Conservation (phyloP, 768 basidiomycete species). For the Collybia nuda region DNA sequence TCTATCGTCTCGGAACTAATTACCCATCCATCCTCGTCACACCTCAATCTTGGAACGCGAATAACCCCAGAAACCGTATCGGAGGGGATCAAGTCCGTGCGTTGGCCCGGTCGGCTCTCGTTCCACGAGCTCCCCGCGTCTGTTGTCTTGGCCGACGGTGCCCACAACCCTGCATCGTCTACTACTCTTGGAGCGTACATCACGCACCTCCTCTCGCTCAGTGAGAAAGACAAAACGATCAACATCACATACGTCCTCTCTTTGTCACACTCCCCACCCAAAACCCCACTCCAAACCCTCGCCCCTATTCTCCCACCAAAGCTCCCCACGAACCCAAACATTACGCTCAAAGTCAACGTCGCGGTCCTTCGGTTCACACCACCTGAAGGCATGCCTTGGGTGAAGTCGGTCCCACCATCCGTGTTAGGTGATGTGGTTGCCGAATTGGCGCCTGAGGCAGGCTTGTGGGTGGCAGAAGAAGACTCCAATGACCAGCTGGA, state of each 20-base stretch:
- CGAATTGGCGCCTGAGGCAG: constrained; percentile 40
- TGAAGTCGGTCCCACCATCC: constrained; percentile 56
- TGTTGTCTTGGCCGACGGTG: constrained; percentile 83
- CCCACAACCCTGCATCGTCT: constrained; percentile 87
- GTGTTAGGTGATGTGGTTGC: constrained; percentile 48
- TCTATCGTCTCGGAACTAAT: constrained; percentile 60
- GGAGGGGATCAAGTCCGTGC: constrained; percentile 54
- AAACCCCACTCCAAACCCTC: constrained; percentile 73
- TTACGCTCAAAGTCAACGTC: constrained; percentile 39
- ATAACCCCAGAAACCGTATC: constrained; percentile 52
- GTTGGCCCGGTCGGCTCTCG: constrained; percentile 85
- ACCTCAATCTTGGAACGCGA: constrained; percentile 20
- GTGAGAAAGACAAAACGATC: constrained; percentile 17
- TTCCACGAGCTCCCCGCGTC: constrained; percentile 45
- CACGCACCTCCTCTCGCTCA: constrained; percentile 27
- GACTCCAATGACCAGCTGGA: constrained; percentile 17
- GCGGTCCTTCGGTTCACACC: constrained; percentile 66
- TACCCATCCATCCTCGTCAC: constrained; percentile 31
- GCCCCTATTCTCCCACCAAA: constrained; percentile 56
- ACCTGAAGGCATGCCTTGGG: constrained; percentile 96
- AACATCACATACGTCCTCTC: constrained; percentile 73
- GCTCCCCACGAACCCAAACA: constrained; percentile 21
- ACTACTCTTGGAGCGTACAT: constrained; percentile 67
- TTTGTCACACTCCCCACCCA: constrained; percentile 86
- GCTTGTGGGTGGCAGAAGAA: constrained; percentile 42